phyloP scores from a whole-genome alignment of 495 filamentous ascomycete genomes.

The Penicillium cinerascens region DNA sequence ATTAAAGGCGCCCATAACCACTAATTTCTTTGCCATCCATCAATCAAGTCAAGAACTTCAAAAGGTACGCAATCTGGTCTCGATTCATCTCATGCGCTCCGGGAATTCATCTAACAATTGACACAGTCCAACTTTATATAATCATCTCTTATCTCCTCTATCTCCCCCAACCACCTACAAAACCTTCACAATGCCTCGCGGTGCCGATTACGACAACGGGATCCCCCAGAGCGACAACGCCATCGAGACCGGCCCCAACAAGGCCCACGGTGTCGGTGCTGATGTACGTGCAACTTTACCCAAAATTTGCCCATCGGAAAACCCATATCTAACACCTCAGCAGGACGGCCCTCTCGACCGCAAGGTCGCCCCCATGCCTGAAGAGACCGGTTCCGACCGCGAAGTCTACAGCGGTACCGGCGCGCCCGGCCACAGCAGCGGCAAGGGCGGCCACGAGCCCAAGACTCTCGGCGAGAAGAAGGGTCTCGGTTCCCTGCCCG shows the following conservation, averaged over 20 bases:
- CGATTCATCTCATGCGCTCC: not conserved
- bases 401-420: slow-evolving; percentile 24
- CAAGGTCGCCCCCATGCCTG: slow-evolving; percentile 44
- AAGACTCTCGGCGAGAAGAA: slow-evolving; percentile 39
- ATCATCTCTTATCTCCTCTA: not conserved
- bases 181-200: slow-evolving; percentile 44
- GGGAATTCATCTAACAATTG: not conserved
- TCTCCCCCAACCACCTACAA: not conserved
- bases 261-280: slow-evolving; percentile 38
- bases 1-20: not conserved
- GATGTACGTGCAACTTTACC: slow-evolving; percentile 26
- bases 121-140: not conserved
- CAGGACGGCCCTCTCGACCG: slow-evolving; percentile 41
- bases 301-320: not conserved
- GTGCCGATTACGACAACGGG: slow-evolving; percentile 48
- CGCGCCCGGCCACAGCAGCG: slow-evolving; percentile 24
- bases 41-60: not conserved
- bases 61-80: not conserved
- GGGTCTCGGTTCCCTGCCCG: slow-evolving; percentile 28
- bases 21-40: not conserved
- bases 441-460: slow-evolving; percentile 44
- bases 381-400: slow-evolving; percentile 31
- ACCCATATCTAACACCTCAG: not conserved
- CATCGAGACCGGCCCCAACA: slow-evolving; percentile 43
- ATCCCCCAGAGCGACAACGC: slow-evolving; percentile 49